Percentiles rank a stretch among this genome's conserved stretches.
Conservation (phyloP, 2,329 filamentous ascomycete species). For the Talaromyces sp. region DNA sequence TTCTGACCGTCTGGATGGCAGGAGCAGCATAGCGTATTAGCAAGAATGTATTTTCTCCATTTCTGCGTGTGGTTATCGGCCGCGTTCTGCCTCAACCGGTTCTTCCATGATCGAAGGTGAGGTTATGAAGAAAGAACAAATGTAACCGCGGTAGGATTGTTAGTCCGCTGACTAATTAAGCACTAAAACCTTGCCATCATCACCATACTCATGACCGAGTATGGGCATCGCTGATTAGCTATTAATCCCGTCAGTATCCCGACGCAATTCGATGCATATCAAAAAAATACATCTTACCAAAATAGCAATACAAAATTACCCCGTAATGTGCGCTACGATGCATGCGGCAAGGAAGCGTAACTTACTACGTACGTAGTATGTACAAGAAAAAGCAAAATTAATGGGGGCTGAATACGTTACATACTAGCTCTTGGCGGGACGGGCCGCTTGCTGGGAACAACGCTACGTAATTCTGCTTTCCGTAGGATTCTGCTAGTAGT, state of each 20-base stretch:
- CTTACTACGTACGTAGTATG: background rate
- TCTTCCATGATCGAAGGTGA: background rate
- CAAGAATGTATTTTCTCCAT: background rate
- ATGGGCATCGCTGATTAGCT: background rate
- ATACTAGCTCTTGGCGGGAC: constrained; percentile 10
- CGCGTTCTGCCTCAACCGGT: background rate
- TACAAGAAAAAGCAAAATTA: background rate
- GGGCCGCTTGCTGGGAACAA: constrained; percentile 17
- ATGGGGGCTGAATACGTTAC: background rate
- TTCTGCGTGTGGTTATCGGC: too few relatives aligned
- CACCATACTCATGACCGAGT: background rate
- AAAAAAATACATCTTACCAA: background rate
- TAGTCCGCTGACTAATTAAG: background rate
- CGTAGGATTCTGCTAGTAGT: background rate
- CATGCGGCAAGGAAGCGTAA: background rate
- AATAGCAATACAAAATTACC: background rate
- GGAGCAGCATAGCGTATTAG: background rate
- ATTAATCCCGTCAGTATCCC: background rate
- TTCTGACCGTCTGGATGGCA: background rate
- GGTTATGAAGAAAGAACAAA: background rate
- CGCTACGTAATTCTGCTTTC: background rate
- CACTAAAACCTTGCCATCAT: background rate
- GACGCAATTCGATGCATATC: background rate
- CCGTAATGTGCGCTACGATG: background rate
- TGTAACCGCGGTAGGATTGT: background rate